Percentiles rank a stretch among this genome's conserved stretches.
phyloP scores from a whole-genome alignment of 2,329 filamentous ascomycete genomes.

The Fusarium keratoplasticum region DNA sequence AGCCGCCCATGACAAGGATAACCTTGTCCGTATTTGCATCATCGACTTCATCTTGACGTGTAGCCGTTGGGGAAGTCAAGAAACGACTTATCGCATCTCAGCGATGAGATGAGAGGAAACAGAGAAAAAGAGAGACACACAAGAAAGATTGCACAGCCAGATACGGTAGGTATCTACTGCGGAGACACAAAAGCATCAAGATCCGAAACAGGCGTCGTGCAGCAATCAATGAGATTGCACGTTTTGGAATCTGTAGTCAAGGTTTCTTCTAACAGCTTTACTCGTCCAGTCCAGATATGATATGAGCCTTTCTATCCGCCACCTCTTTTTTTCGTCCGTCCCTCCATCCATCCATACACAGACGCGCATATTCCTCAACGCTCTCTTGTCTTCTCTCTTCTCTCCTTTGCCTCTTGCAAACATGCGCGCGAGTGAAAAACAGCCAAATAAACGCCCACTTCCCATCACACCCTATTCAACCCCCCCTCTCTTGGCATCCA shows the following conservation, averaged over 20 bases:
- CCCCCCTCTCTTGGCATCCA: conserved; percentile 24
- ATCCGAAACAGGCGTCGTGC: conserved; percentile 15
- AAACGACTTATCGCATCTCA: not conserved
- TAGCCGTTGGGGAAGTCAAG: conserved; percentile 1
- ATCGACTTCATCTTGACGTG: conserved; percentile 16
- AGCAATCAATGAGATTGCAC: conserved; percentile 4
- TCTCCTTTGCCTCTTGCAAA: conserved; percentile 3
- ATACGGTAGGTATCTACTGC: not conserved
- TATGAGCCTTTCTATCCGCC: conserved; percentile 12
- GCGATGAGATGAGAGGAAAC: not conserved
- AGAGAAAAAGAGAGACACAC: not conserved
- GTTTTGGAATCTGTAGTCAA: conserved; percentile 12
- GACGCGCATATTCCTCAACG: not conserved
- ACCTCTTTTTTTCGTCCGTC: not conserved
- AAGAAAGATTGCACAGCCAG: not conserved
- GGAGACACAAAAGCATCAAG: not conserved
- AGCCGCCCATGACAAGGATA: conserved; percentile 25
- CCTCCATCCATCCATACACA: not conserved
- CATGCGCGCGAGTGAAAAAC: conserved; percentile 13
- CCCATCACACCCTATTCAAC: not conserved
- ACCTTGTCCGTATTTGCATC: conserved; percentile 27
- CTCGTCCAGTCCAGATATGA: conserved; percentile 2
- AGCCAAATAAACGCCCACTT: conserved; percentile 28
- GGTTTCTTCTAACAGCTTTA: conserved; percentile 16
- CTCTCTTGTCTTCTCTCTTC: conserved; percentile 32